Conservation (phyloP, 495 filamentous ascomycete species). For the Lophiotrema nucula region DNA sequence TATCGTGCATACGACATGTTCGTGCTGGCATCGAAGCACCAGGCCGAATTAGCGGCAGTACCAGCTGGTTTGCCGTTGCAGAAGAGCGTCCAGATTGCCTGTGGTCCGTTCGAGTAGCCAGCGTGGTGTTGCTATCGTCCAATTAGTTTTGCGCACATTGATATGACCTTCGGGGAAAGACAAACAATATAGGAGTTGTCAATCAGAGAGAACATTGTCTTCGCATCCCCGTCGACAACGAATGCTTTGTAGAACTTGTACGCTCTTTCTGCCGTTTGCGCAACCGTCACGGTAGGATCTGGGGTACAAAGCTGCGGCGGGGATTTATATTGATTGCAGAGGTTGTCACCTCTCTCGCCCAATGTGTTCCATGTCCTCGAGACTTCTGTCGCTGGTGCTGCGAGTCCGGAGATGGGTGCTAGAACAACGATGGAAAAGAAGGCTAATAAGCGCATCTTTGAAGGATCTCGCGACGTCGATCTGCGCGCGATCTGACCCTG, state of each 20-base stretch:
- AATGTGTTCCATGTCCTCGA: too few relatives aligned
- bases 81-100: conserved; percentile 21
- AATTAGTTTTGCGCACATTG: neutral
- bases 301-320: conserved; percentile 23
- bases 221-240: conserved; percentile 20
- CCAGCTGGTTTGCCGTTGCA: conserved; percentile 18
- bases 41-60: conserved; percentile 13
- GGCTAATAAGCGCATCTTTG: conserved; percentile 1
- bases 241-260: conserved; percentile 28
- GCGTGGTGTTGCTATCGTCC: conserved; percentile 16
- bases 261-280: conserved; percentile 10
- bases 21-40: conserved; percentile 18
- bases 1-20: conserved; percentile 24
- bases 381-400: conserved; percentile 15
- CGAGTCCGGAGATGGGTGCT: conserved; percentile 11
- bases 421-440: neutral
- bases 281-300: conserved; percentile 9
- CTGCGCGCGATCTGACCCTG: too few relatives aligned
- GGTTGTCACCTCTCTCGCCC: conserved; percentile 4
- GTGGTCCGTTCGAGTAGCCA: conserved; percentile 13
- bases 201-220: conserved; percentile 24
- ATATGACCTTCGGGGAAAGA: neutral
- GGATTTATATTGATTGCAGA: conserved; percentile 23
- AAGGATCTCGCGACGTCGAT: too few relatives aligned
- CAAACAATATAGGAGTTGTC: conserved; percentile 18